Conservation (phyloP, 2,329 filamentous ascomycete species). For the Phyllosticta citribraziliensis region DNA sequence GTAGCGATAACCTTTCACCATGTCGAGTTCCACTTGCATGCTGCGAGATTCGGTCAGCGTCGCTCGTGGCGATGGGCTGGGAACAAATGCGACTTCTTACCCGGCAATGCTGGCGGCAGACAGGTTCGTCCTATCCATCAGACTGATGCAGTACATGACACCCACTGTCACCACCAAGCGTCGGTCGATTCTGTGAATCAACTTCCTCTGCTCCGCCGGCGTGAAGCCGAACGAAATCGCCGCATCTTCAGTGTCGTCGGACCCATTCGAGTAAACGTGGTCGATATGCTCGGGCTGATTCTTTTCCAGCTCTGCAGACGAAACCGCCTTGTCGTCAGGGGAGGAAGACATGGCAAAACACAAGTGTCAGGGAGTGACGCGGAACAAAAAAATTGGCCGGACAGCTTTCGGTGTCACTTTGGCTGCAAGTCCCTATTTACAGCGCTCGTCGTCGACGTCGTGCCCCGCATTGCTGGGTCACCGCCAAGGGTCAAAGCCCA, state of each 20-base stretch:
- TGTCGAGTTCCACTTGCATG: constrained; percentile 30
- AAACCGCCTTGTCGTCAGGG: background rate
- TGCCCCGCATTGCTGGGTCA: background rate
- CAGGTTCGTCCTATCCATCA: constrained; percentile 74
- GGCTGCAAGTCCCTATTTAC: background rate
- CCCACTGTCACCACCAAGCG: constrained; percentile 39
- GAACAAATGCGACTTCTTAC: constrained; percentile 21
- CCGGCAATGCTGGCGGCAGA: constrained; percentile 64
- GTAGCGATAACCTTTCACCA: constrained; percentile 23
- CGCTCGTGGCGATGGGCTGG: constrained; percentile 6
- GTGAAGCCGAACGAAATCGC: constrained; percentile 35
- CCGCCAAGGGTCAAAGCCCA: background rate
- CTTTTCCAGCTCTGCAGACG: constrained; percentile 3
- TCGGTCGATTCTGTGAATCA: constrained; percentile 59
- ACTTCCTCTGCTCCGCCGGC: constrained; percentile 52
- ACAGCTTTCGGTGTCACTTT: background rate
- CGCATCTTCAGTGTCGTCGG: background rate
- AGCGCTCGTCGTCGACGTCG: background rate
- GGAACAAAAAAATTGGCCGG: background rate
- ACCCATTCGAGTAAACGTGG: constrained; percentile 1
- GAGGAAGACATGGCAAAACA: background rate
- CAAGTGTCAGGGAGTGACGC: background rate
- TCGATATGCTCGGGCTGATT: constrained; percentile 7
- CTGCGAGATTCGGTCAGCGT: constrained; percentile 19
- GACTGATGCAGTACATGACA: constrained; percentile 60